Evolutionary conservation across 2,329 filamentous ascomycete genomes (phyloP).

Genomic region (Diaporthe citrichinensis): DNA sequence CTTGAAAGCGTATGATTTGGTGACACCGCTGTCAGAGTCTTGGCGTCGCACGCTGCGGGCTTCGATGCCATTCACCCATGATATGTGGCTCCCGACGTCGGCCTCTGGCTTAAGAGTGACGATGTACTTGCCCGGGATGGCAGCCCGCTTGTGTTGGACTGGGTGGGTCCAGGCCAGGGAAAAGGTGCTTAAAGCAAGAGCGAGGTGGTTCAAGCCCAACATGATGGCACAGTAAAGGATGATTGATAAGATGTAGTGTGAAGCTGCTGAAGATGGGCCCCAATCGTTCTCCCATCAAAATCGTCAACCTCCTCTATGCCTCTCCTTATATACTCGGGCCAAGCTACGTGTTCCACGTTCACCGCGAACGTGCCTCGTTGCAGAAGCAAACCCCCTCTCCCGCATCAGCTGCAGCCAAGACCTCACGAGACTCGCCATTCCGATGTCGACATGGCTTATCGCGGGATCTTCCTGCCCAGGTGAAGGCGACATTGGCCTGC

Average conservation of each 20-base stretch:
- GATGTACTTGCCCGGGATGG: constrained; percentile 33
- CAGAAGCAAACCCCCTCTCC: constrained; percentile 15
- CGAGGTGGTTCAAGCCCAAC: constrained; percentile 28
- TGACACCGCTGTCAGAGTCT: constrained; percentile 20
- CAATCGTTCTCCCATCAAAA: no score
- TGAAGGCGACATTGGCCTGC: constrained; percentile 27
- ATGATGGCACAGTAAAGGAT: not conserved
- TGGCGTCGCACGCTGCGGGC: constrained; percentile 22
- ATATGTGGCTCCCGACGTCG: constrained; percentile 9
- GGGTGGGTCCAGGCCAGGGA: constrained; percentile 15
- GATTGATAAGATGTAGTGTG: not conserved
- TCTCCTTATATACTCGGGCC: constrained; percentile 18
- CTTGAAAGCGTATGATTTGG: constrained; percentile 32
- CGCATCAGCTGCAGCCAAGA: constrained; percentile 23
- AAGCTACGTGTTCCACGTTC: not conserved
- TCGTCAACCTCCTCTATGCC: not conserved
- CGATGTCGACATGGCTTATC: constrained; percentile 32
- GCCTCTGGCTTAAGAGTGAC: constrained; percentile 29
- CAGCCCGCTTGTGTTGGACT: constrained; percentile 6
- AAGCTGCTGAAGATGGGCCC: not conserved
- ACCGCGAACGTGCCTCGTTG: not conserved
- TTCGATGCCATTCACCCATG: constrained; percentile 30
- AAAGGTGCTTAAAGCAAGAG: constrained; percentile 13
- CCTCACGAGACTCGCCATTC: constrained; percentile 27
- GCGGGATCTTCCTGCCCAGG: not conserved